Evolutionary conservation across 768 basidiomycete species (phyloP), one percentile per base, ranked within the genome.

Genomic region (Suillus paluster): DNA sequence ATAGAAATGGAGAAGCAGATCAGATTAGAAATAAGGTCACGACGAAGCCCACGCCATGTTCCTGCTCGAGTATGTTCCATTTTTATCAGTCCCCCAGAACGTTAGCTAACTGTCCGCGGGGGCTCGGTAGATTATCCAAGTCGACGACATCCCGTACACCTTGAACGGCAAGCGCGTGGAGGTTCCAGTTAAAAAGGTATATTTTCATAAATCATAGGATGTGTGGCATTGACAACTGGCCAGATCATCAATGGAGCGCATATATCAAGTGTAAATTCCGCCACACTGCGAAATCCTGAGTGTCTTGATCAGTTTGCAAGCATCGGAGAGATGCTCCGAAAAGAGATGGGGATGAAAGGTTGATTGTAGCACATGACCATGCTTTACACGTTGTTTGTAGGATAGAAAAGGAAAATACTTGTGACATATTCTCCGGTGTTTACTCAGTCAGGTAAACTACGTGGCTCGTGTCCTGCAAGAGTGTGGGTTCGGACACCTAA

Each of bases 121-220:
- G 50, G 34, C 62, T 65, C 60, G 64, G 58, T 68, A 91, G 89
- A 86, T 92, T 62, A 79, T 92, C 27, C 87, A 90, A 72, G 86
- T 86, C 17, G 64, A 74, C 10, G 90, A 92, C 72, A 82, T 93
- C 17, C 91, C 91, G 5, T 89, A 92, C 70, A 94, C 92, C 23
- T 75, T 93, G 63, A 93, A 92, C 65, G 88, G 88, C 39, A 94
- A 93, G 71, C 84, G 88, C 46, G 90, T 94, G 50, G 91, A 93
- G 73, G 89, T 92, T 10, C 81, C 88, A 12, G 86, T 91, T 42
- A 90, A 89, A 74, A 91, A 90, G 84, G 87, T 63, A 59, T 48
- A 52, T 60, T 50, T 54, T 59, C 33, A 58, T 38, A 42, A 41
- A 62, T 64, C 41, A 30, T 21, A 63, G 61, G 41, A 60, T 63